These are phyloP conservation scores for Orbilia oligospora DNA, from an alignment of 2,329 filamentous ascomycete genomes.

Conservation along the genomic window DNA sequence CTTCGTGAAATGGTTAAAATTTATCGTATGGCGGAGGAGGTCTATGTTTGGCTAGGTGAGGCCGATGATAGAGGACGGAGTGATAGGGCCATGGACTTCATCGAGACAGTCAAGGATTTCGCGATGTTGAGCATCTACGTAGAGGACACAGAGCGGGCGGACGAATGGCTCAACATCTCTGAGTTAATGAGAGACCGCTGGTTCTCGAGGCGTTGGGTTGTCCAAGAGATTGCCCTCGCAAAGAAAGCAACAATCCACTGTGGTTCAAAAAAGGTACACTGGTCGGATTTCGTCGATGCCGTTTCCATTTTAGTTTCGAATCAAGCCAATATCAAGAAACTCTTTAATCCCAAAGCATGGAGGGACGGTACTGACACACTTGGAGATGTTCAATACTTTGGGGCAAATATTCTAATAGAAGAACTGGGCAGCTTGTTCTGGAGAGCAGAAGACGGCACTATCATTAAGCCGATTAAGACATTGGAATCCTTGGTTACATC, in stretches of 20 bases:
- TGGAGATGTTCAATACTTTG: conserved; percentile 66
- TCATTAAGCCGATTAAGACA: conserved; percentile 63
- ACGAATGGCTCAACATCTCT: conserved; percentile 66
- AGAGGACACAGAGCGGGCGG: conserved; percentile 59
- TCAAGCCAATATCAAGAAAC: conserved; percentile 66
- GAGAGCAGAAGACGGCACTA: conserved; percentile 45
- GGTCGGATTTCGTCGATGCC: conserved; percentile 67
- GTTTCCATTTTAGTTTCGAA: conserved; percentile 67
- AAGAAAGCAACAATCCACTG: conserved; percentile 66
- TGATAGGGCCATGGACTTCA: conserved; percentile 34
- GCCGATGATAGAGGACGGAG: neutral
- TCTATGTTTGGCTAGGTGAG: conserved; percentile 12
- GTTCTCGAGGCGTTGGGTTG: conserved; percentile 68
- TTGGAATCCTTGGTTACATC: conserved; percentile 66
- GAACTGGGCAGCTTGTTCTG: conserved; percentile 66
- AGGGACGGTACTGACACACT: conserved; percentile 65
- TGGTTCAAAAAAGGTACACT: conserved; percentile 66
- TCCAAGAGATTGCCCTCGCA: conserved; percentile 68
- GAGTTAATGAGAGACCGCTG: conserved; percentile 67
- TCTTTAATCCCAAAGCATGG: conserved; percentile 66
- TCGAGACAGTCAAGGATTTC: conserved; percentile 64
- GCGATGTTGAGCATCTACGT: conserved; percentile 65
- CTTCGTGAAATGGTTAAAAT: conserved; percentile 21
- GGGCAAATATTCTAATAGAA: conserved; percentile 66
- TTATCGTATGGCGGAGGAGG: neutral